A percentile compares a stretch with the other conserved stretches of the same genome.
Evolutionary conservation across 1,139 yeast genomes (phyloP).

Genomic region (Hansenula lynferdii): DNA sequence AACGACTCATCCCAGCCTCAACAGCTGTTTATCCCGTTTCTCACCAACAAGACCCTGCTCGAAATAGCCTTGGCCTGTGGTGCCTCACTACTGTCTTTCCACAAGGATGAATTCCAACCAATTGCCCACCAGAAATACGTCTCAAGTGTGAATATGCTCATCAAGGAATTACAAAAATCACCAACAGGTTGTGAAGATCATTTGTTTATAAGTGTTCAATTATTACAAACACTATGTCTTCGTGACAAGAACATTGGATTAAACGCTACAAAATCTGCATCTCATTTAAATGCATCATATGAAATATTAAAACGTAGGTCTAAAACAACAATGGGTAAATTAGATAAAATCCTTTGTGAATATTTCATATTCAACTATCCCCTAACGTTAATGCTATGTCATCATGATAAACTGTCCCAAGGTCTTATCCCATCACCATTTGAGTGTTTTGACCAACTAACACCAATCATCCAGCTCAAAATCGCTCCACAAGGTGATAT

Average conservation of each 20-base stretch:
- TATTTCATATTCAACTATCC: constrained; percentile 28
- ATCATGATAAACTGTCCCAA: constrained; percentile 20
- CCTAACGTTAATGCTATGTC: constrained; percentile 24
- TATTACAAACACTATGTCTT: constrained; percentile 24
- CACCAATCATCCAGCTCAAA: neutral
- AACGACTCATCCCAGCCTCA: constrained; percentile 20
- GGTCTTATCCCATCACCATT: constrained; percentile 26
- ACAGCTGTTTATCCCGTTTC: constrained; percentile 17
- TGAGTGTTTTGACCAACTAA: constrained; percentile 20
- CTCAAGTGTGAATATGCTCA: constrained; percentile 17
- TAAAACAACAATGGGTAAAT: too few species aligned
- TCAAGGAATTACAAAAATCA: constrained; percentile 14
- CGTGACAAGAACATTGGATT: constrained; percentile 25
- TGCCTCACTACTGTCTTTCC: constrained; percentile 24
- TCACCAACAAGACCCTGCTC: constrained; percentile 19
- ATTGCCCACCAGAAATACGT: constrained; percentile 24
- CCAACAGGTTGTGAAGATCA: constrained; percentile 22
- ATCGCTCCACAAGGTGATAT: constrained; percentile 6
- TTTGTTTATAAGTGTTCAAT: constrained; percentile 25
- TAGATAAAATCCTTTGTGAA: constrained; percentile 25
- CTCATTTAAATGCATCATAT: constrained; percentile 25
- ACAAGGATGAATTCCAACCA: constrained; percentile 12
- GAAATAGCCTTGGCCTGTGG: constrained; percentile 28
- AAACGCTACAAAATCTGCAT: constrained; percentile 25
- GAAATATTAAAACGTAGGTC: constrained; percentile 21